Percentiles rank a stretch among this genome's conserved stretches.
Evolutionary conservation across 2,329 filamentous ascomycete species (phyloP).

Genomic region (Penicillium sp.): DNA sequence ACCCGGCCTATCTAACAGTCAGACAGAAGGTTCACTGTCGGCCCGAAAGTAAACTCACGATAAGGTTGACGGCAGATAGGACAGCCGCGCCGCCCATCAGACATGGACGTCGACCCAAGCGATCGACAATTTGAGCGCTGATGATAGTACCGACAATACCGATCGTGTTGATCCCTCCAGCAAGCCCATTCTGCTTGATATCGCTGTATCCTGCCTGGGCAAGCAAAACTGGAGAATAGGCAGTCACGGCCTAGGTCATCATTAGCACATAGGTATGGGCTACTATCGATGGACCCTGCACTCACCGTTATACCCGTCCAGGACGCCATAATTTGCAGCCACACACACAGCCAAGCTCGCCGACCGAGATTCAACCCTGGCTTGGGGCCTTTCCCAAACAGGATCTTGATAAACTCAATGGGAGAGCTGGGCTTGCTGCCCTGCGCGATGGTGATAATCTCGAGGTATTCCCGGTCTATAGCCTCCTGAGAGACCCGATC

Average conservation of each 20-base stretch:
- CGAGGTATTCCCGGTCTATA: conserved; percentile 34
- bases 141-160: conserved; percentile 52
- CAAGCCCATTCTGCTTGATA: conserved; percentile 44
- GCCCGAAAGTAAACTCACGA: conserved; percentile 26
- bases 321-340: conserved; percentile 46
- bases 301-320: conserved; percentile 46
- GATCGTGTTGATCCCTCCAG: conserved; percentile 52
- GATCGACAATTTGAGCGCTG: conserved; percentile 51
- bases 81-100: conserved; percentile 41
- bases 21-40: conserved; percentile 1
- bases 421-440: conserved; percentile 37
- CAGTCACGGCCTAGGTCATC: conserved; percentile 38
- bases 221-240: conserved; percentile 32
- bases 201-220: conserved; percentile 38
- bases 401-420: conserved; percentile 38
- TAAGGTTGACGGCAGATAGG: conserved; percentile 43
- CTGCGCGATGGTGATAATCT: conserved; percentile 35
- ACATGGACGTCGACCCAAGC: conserved; percentile 45
- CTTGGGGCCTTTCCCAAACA: conserved; percentile 34
- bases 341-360: conserved; percentile 45
- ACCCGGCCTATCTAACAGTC: conserved; percentile 33
- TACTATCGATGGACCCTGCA: conserved; percentile 15
- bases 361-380: conserved; percentile 35
- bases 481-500: conserved; percentile 20
- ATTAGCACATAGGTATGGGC: conserved; percentile 16